A percentile compares a stretch with the other conserved stretches of the same genome.
phyloP scores from a whole-genome alignment of 2,329 filamentous ascomycete species.

The Leptosphaerulina australis region DNA sequence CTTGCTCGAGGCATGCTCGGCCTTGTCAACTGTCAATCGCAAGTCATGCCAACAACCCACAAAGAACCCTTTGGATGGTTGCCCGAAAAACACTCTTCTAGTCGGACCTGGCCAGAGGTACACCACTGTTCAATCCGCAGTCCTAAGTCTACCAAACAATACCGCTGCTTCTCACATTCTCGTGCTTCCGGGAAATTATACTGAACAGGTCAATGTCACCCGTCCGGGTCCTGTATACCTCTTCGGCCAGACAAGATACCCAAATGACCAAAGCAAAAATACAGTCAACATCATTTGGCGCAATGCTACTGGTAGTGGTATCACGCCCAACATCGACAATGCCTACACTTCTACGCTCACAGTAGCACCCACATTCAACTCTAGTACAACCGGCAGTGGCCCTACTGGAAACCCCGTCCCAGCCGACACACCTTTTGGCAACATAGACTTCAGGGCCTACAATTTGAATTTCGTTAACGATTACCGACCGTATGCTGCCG shows the following conservation, averaged over 20 bases:
- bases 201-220: slow-evolving; percentile 70
- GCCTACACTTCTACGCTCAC: slow-evolving; percentile 67
- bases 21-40: slow-evolving; percentile 25
- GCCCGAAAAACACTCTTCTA: slow-evolving; percentile 43
- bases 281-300: slow-evolving; percentile 65
- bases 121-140: slow-evolving; percentile 55
- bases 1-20: slow-evolving; percentile 24
- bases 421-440: slow-evolving; percentile 66
- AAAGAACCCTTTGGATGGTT: slow-evolving; percentile 47
- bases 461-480: slow-evolving; percentile 71
- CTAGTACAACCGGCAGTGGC: slow-evolving; percentile 66
- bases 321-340: slow-evolving; percentile 60
- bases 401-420: slow-evolving; percentile 67
- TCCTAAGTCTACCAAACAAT: slow-evolving; percentile 55
- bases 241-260: slow-evolving; percentile 62
- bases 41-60: slow-evolving; percentile 49
- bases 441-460: slow-evolving; percentile 67
- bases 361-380: slow-evolving; percentile 67
- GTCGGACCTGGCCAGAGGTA: slow-evolving; percentile 35
- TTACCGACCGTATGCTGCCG: slow-evolving; percentile 59
- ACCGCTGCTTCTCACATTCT: slow-evolving; percentile 61
- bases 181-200: slow-evolving; percentile 65
- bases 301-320: slow-evolving; percentile 58
- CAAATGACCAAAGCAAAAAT: slow-evolving; percentile 56
- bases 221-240: slow-evolving; percentile 65